Conservation (phyloP, 2,329 filamentous ascomycete species). For the Ceratocystis huliohia region DNA sequence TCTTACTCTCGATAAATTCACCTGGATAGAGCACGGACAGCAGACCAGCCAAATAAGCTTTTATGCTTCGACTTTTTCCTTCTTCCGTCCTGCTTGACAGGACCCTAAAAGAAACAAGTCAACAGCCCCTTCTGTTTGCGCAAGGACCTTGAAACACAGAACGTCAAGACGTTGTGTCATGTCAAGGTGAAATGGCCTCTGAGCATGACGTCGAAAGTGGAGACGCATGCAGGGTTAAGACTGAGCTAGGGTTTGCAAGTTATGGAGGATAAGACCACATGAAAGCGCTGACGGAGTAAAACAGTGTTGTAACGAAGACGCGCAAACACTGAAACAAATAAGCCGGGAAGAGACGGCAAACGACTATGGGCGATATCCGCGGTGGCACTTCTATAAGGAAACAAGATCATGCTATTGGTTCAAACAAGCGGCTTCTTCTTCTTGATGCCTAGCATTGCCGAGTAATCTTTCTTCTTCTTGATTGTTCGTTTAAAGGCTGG, state of each 20-base stretch:
- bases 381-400: constrained; percentile 1
- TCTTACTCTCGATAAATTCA: neutral
- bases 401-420: constrained; percentile 17
- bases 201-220: constrained; percentile 10
- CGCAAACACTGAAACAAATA: constrained; percentile 1
- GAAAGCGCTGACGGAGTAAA: constrained; percentile 18
- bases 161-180: constrained; percentile 3
- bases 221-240: neutral
- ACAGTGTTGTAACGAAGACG: neutral
- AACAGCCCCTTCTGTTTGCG: neutral
- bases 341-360: neutral
- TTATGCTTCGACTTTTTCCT: neutral
- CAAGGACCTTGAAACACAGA: constrained; percentile 5
- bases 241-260: neutral
- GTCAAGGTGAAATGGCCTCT: neutral
- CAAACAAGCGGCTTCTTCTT: constrained; percentile 56
- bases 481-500: constrained; percentile 54
- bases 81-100: neutral
- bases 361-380: too few species aligned
- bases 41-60: neutral
- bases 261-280: neutral
- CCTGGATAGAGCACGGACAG: neutral
- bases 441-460: constrained; percentile 70
- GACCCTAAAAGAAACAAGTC: neutral
- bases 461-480: constrained; percentile 79